Base-by-base conservation (phyloP, 345 rosid species). In the Acer campestre region DNA sequence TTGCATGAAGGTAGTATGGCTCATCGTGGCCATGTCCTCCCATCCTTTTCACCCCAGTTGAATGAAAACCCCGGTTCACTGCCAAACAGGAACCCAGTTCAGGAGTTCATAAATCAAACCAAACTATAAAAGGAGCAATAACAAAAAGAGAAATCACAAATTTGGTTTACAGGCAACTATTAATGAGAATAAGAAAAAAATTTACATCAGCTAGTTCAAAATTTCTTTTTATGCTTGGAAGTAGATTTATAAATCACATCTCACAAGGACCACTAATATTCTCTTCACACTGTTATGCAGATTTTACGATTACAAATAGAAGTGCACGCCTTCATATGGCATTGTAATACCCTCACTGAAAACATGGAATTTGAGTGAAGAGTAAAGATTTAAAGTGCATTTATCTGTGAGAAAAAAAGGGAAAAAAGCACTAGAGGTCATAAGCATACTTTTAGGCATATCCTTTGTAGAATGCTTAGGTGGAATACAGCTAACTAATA, bases 1-100 rank as follows among this genome's bases (percentile, higher is more conserved):
- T 94, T 0, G 98, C 91, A 71, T 96, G 97, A 8, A 96, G 81
- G 85, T 94, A 96, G 83, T 63, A 90, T 29, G 91, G 94, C 72
- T 96, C 97, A 3, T 89, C 89, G 62, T 93, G 90, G 22, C 80
- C 89, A 77, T 89, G 93, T 61, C 86, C 93, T 78, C 96, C 89
- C 90, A 92, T 92, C 71, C 88, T 85, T 86, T 92, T 92, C 87
- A 87, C 88, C 68, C 92, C 92, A n/a, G 90, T 92, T 10, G 94
- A 88, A 81, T 89, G 97, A 75, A 87, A 73, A 62, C 79, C 83
- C 77, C 81, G 80, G 69, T 65, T 83, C 67, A 74, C 90, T 87
- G 81, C 31, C 61, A 77, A 64, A 70, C 48, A 27, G 78, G 10
- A 77, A 76, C 18, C 17, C 4, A 25, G n/a, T 13, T 73, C 70